Evolutionary conservation across 371 early-diverging fungal species (phyloP).

Genomic region (Syncephalis plumigaleata): DNA sequence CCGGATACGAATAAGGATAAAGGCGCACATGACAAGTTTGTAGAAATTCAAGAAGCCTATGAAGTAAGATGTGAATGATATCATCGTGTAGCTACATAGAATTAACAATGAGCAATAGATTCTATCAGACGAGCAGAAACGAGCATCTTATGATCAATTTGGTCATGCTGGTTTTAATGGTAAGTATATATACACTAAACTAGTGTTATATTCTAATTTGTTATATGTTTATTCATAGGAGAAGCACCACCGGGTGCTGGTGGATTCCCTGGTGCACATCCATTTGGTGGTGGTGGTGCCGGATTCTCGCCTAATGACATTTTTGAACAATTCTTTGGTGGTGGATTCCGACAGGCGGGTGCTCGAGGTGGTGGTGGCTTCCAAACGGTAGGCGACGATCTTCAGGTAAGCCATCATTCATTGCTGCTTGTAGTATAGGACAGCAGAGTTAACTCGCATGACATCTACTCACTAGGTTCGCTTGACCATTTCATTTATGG

Average conservation of each 20-base stretch:
- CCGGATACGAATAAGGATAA: conserved; percentile 88
- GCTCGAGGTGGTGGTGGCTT: conserved; percentile 19
- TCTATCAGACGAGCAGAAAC: conserved; percentile 76
- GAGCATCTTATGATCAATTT: conserved; percentile 78
- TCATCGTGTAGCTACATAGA: not conserved
- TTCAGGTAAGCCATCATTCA: conserved; percentile 20
- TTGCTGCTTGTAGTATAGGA: not conserved
- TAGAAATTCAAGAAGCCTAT: conserved; percentile 91
- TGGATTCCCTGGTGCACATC: conserved; percentile 27
- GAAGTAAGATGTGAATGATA: conserved; percentile 24
- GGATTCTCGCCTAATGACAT: conserved; percentile 46
- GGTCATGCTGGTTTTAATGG: conserved; percentile 47
- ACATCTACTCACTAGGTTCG: conserved; percentile 12
- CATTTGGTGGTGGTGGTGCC: conserved; percentile 13
- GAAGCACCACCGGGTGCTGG: conserved; percentile 37
- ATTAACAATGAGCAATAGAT: conserved; percentile 18
- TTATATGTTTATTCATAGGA: conserved; percentile 9
- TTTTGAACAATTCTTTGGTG: conserved; percentile 53
- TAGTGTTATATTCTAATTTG: conserved; percentile 4
- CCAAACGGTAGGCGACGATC: conserved; percentile 16
- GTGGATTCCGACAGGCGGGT: conserved; percentile 28
- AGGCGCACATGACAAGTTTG: conserved; percentile 82
- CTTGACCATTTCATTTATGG: conserved; percentile 65
- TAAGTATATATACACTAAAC: conserved; percentile 7
- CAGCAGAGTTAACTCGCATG: conserved; percentile 1